Evolutionary conservation across 495 filamentous ascomycete species (phyloP).

Genomic region (Niebla homalea): DNA sequence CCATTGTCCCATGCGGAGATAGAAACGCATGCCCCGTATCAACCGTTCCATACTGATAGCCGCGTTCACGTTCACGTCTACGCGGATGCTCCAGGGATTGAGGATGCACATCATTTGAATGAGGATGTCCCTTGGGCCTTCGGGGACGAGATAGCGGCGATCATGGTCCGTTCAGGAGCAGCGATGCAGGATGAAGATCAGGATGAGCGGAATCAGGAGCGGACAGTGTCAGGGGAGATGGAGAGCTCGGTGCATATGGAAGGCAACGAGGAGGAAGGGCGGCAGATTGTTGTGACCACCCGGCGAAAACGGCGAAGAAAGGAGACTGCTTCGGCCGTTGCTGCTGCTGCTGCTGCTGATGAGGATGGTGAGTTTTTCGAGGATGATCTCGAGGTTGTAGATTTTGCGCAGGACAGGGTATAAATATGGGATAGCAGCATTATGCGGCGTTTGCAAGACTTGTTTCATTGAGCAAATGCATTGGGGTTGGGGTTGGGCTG

Average conservation of each 20-base stretch:
- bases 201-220: constrained; percentile 30
- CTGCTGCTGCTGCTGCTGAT: constrained; percentile 23
- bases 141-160: constrained; percentile 46
- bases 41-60: constrained; percentile 80
- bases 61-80: constrained; percentile 60
- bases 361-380: constrained; percentile 83
- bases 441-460: too few relatives aligned
- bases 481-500: too few relatives aligned
- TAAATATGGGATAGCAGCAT: constrained; percentile 34
- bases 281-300: constrained; percentile 71
- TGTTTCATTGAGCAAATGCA: too few relatives aligned
- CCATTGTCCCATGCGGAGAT: constrained; percentile 76
- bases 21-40: constrained; percentile 80
- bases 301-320: constrained; percentile 46
- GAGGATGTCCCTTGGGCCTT: constrained; percentile 50
- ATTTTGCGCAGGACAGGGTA: constrained; percentile 78
- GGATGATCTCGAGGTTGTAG: constrained; percentile 83
- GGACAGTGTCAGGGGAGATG: constrained; percentile 30
- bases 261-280: constrained; percentile 51
- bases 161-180: constrained; percentile 46
- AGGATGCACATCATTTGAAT: constrained; percentile 10
- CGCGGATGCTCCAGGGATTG: constrained; percentile 13
- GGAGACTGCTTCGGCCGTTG: constrained; percentile 20
- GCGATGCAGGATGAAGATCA: constrained; percentile 35
- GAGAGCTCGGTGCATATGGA: constrained; percentile 37